Percentiles rank a stretch among this genome's conserved stretches.
Evolutionary conservation across 768 basidiomycete species (phyloP).

Genomic region (Mycena galericulata): DNA sequence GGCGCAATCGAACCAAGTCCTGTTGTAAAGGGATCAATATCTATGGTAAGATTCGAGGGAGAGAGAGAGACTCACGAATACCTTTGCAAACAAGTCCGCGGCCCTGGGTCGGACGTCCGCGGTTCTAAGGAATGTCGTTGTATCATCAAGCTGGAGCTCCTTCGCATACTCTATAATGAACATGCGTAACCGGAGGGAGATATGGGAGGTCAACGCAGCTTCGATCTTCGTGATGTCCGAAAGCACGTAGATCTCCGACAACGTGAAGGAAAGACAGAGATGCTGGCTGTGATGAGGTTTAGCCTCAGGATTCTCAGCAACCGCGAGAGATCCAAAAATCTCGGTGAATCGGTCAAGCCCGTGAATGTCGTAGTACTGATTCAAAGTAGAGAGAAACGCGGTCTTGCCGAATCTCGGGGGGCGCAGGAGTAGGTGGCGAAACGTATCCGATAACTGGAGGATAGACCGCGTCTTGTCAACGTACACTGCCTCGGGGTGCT

Average conservation of each 20-base stretch:
- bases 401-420: constrained; percentile 24
- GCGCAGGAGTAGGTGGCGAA: constrained; percentile 8
- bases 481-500: background rate
- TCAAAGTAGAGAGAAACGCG: constrained; percentile 12
- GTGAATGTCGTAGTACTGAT: constrained; percentile 12
- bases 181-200: background rate
- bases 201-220: background rate
- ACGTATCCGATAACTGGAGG: background rate
- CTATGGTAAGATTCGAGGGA: background rate
- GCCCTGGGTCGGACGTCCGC: too few species aligned
- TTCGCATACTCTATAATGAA: constrained; percentile 9
- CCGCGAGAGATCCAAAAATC: background rate
- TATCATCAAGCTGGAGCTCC: too few species aligned
- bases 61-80: background rate
- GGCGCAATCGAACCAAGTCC: background rate
- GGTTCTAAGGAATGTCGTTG: too few species aligned
- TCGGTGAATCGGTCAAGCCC: background rate
- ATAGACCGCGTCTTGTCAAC: constrained; percentile 16
- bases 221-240: background rate
- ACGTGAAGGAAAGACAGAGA: constrained; percentile 3
- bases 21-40: background rate
- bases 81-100: background rate
- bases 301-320: background rate
- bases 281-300: constrained; percentile 1
- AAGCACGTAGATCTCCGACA: background rate